Evolutionary conservation across 192 early-diverging fungal genomes (phyloP).

Genomic region (Backusella westeae): DNA sequence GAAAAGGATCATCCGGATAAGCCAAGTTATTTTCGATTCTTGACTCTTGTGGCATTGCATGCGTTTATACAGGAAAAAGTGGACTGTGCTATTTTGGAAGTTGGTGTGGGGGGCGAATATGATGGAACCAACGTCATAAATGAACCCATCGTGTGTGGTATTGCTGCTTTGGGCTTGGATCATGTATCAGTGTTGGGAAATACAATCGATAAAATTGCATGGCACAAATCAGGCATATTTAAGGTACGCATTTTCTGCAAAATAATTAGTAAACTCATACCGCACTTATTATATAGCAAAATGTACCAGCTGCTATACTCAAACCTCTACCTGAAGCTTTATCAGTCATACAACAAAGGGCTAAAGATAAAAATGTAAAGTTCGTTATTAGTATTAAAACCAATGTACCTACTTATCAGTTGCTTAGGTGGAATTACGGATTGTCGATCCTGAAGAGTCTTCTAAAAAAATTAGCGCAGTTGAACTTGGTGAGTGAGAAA

Average conservation of each 20-base stretch:
- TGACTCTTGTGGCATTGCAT: conserved; percentile 91
- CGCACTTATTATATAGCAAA: conserved; percentile 27
- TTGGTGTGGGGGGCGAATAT: conserved; percentile 83
- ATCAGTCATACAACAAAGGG: conserved; percentile 62
- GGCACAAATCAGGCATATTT: conserved; percentile 86
- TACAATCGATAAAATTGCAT: conserved; percentile 74
- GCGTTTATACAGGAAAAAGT: conserved; percentile 80
- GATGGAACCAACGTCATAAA: conserved; percentile 81
- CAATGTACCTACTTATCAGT: neutral
- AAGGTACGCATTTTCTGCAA: conserved; percentile 42
- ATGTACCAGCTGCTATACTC: conserved; percentile 71
- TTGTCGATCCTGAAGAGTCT: conserved; percentile 26
- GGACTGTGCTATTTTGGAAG: conserved; percentile 79
- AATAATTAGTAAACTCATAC: neutral
- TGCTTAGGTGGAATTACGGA: conserved; percentile 37
- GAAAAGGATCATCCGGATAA: conserved; percentile 38
- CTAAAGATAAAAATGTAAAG: conserved; percentile 61
- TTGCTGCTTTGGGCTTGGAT: conserved; percentile 77
- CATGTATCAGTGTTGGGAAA: conserved; percentile 67
- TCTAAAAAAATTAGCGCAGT: conserved; percentile 16
- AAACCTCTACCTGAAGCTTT: conserved; percentile 68
- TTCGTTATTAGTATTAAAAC: neutral
- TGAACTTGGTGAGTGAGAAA: conserved; percentile 34
- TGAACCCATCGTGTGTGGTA: conserved; percentile 71
- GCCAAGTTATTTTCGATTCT: conserved; percentile 87